A percentile compares a stretch with the other conserved stretches of the same genome.
These are phyloP conservation scores for Leishmania mexicana DNA, from an alignment of 208 protist species.

Conservation along the genomic window DNA sequence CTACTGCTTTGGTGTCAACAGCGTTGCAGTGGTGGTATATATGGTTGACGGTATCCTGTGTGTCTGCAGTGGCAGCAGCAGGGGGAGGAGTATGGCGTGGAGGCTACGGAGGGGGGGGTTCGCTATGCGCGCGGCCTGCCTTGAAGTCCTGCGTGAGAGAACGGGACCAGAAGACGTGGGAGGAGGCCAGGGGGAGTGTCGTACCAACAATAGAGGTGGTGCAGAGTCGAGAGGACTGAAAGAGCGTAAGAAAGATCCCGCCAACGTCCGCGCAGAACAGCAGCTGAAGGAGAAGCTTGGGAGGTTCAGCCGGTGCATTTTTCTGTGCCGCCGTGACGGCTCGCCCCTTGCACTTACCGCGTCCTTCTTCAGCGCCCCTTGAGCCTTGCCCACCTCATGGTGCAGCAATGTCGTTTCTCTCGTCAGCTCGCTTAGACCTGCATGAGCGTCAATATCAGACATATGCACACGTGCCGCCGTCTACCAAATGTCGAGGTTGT, in stretches of 20 bases:
- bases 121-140: neutral
- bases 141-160: neutral
- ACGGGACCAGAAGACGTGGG: no score
- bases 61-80: neutral
- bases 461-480: neutral
- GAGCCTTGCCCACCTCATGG: neutral
- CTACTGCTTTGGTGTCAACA: neutral
- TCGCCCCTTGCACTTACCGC: neutral
- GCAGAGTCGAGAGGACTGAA: neutral
- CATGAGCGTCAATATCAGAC: neutral
- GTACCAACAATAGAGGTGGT: neutral
- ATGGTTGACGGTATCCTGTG: neutral
- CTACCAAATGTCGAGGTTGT: conserved; percentile 23
- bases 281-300: neutral
- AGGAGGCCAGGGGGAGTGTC: neutral
- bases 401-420: neutral
- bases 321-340: neutral
- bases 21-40: neutral
- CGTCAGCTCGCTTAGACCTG: neutral
- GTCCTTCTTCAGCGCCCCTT: neutral
- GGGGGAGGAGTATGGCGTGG: neutral
- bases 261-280: neutral
- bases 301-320: neutral
- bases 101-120: no score
- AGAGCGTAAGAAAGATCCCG: neutral